Base-by-base conservation (phyloP, 1,284 basidiomycete genomes). In the Cystodermella granulosa region DNA sequence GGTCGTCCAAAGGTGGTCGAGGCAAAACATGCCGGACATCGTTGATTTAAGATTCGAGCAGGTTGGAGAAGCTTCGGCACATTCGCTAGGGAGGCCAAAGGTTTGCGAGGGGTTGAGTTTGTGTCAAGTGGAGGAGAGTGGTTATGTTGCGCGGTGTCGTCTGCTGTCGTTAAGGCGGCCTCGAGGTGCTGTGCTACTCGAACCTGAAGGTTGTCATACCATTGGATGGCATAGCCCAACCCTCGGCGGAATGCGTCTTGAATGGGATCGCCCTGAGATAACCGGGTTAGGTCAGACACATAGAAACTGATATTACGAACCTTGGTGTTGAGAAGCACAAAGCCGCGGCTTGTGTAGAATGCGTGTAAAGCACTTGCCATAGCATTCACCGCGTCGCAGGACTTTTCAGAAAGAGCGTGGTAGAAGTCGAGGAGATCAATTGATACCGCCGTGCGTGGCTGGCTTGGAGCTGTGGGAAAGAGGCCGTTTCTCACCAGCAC, bases 11-110 rank as follows among this genome's bases (percentile, higher is more conserved):
- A 64, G 4, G 24, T 46, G 2, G 24, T 45, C 0, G 59, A 59
- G 5, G 57, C 59, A 49, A 68, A 69, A 44, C 67, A 69, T 1
- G 61, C 61, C 4, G 66, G 66, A 42, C 66, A 68, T 4, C 51
- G 49, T 17, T 56, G 39, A 14, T 54, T 57, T 1, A 67, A 50
- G 2, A 55, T n/a, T n/a, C n/a, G n/a, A n/a, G n/a, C n/a, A n/a
- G n/a, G n/a, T n/a, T n/a, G n/a, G 13, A 6, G 52, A 45, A 2
- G 50, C 39, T n/a, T n/a, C n/a, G n/a, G n/a, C n/a, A n/a, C n/a
- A n/a, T n/a, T n/a, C n/a, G n/a, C n/a, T n/a, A n/a, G n/a, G n/a
- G n/a, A n/a, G n/a, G n/a, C n/a, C n/a, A n/a, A n/a, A n/a, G n/a
- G n/a, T n/a, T n/a, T n/a, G n/a, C n/a, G n/a, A n/a, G n/a, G n/a